Base-by-base conservation (phyloP, 768 basidiomycete genomes). In the Russula sp. region DNA sequence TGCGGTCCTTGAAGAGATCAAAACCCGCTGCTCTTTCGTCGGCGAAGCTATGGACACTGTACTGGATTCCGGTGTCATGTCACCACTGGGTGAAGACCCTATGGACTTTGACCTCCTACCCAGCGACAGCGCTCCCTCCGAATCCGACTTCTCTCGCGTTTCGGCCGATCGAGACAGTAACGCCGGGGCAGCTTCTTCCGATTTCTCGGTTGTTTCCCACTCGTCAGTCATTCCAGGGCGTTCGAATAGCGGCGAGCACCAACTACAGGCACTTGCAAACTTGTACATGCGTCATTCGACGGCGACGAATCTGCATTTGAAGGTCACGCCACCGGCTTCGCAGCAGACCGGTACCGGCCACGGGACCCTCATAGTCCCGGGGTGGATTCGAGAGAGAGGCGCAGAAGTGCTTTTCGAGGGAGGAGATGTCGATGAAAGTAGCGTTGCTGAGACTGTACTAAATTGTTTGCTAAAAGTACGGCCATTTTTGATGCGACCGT, bases 321-420 rank as follows among this genome's bases (percentile, higher is more conserved):
- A 78, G 3, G 88, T 92, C 22, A 73, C 78, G 16, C 88, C 89
- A 34, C 87, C 90, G 7, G 70, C 74, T 2, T 76, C 81, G 13
- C 87, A 88, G 68, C 86, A 84, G 66, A 75, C 78, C 13, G 87
- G 88, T 0, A 87, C 87, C 1, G 90, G 90, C 2, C 76, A 80
- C 8, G 93, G 90, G 0, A 92, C 87, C 0, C 72, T 97, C 49
- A 77, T 90, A 48, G 83, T 98, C 47, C 96, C 96, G 1, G 96
- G 96, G 2, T 99, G 97, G 97, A 80, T 99, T 43, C 76, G 96
- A 46, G 96, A 98, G 71, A 80, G 95, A 14, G 88, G 88, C 1
- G 85, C 94, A 1, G 97, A 98, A 72, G 81, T 96, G 6, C 75
- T 98, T 10, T 98, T 97, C 64, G 90, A 92, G 70, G 86, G 87